Base-by-base conservation (phyloP, 1,284 basidiomycete genomes). In the Ceratobasidium sp. region DNA sequence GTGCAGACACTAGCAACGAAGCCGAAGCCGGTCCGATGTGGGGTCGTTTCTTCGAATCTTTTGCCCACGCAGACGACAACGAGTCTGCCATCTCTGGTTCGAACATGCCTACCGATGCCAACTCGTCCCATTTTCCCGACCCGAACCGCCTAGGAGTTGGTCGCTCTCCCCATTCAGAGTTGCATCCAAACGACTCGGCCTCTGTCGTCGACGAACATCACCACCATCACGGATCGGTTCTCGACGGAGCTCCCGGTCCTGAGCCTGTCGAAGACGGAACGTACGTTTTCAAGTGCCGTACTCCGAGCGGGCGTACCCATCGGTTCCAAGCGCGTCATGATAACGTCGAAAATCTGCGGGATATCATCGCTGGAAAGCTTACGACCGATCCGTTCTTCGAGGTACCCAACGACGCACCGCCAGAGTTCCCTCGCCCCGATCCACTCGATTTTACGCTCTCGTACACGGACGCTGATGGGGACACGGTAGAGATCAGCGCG, bases 211-310 rank as follows among this genome's bases (percentile, higher is more conserved):
- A 94, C 78, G 95, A 97, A 76, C 93, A 93, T 56, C 84, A 58
- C 92, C 93, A 63, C 33, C 63, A 60, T 15, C 75, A 63, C 64
- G 79, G 71, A 56, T 80, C 80, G 23, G 68, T 66, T 28, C 81
- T 75, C 42, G 77, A 77, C 46, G 78, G 56, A 18, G 76, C n/a
- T 18, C 73, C 56, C 33, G 86, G 86, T 1, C 85, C 87, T 46
- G 82, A 91, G 18, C 92, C 92, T 0, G 89, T 93, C 53, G 97
- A 98, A 81, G 98, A 99, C 84, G 97, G 98, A 28, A 99, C 97
- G 1, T 99, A 99, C 84, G 95, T 99, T 69, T 99, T 99, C 93
- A 99, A 99, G 86, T 99, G 99, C 89, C 94, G 95, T 80, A 98
- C 97, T 0, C 98, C 97, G 0, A 94, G 94, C 80, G 97, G 97